A percentile compares a stretch with the other conserved stretches of the same genome.
phyloP scores from a whole-genome alignment of 192 early-diverging fungal genomes.

The Gamsiella multidivaricata region DNA sequence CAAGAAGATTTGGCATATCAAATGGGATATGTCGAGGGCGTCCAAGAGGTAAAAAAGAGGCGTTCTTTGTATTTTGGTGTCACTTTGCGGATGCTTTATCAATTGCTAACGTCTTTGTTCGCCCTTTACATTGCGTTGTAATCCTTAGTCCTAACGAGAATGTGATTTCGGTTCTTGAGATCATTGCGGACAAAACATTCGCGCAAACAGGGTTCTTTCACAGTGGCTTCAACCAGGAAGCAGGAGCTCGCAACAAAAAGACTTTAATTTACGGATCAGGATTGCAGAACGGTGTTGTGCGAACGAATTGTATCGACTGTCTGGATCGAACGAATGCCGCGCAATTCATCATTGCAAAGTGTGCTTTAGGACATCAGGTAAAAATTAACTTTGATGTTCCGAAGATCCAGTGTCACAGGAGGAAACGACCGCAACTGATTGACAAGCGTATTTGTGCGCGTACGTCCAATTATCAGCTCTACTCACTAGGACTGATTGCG shows the following conservation, averaged over 20 bases:
- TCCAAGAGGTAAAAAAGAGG: constrained; percentile 75
- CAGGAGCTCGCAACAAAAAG: background rate
- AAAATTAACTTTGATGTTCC: background rate
- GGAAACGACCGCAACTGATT: background rate
- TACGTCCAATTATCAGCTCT: constrained; percentile 61
- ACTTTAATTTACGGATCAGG: constrained; percentile 23
- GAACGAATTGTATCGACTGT: constrained; percentile 99
- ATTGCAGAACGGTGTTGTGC: constrained; percentile 86
- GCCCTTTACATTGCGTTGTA: background rate
- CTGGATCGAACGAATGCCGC: constrained; percentile 98
- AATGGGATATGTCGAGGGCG: constrained; percentile 98
- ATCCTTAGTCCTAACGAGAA: constrained; percentile 77
- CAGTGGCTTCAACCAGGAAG: constrained; percentile 79
- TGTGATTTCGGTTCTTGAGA: constrained; percentile 89
- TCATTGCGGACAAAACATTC: constrained; percentile 87
- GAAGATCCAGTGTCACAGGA: background rate
- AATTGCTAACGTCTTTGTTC: background rate
- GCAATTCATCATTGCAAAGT: constrained; percentile 95
- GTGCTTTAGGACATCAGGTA: constrained; percentile 89
- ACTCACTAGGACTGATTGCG: constrained; percentile 86
- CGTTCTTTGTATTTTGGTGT: background rate
- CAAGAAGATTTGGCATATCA: constrained; percentile 87
- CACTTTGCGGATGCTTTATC: background rate
- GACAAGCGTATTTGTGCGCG: background rate
- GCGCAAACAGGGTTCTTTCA: constrained; percentile 92